Evolutionary conservation across 805 yeast genomes (phyloP).

Genomic region (Barnettozyma sucrosica): DNA sequence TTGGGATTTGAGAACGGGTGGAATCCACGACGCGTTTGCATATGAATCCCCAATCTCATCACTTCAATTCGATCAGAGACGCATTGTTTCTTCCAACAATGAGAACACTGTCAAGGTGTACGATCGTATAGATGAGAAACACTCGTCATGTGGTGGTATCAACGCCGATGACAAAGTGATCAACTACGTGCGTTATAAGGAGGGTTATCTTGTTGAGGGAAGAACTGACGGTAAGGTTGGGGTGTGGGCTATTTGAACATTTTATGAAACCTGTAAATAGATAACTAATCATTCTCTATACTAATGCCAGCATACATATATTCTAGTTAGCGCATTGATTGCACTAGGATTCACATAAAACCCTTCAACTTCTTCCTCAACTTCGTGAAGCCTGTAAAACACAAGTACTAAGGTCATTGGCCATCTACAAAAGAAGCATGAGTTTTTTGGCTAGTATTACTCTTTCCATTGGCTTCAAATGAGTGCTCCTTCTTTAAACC

Average conservation of each 20-base stretch:
- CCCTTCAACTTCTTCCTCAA: slow-evolving; percentile 3
- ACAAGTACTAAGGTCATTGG: no score
- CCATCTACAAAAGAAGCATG: no score
- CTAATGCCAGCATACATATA: no score
- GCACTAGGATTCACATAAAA: no score
- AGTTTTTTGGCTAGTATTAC: no score
- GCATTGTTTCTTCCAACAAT: slow-evolving; percentile 48
- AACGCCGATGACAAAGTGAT: slow-evolving; percentile 29
- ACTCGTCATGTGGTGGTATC: slow-evolving; percentile 45
- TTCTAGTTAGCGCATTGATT: no score
- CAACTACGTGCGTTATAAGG: slow-evolving; percentile 44
- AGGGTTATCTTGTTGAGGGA: slow-evolving; percentile 65
- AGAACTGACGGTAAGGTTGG: slow-evolving; percentile 54
- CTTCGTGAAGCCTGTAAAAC: no score
- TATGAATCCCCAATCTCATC: slow-evolving; percentile 51
- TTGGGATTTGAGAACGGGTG: slow-evolving; percentile 72
- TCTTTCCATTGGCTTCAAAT: no score
- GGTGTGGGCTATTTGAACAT: slow-evolving; percentile 49
- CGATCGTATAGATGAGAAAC: slow-evolving; percentile 48
- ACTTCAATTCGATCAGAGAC: slow-evolving; percentile 52
- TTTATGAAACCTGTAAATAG: not conserved
- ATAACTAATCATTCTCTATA: not conserved
- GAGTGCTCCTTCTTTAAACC: no score
- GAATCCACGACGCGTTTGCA: slow-evolving; percentile 53
- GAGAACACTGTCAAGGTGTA: slow-evolving; percentile 49